phyloP scores from a whole-genome alignment of 331 rosid genomes.

The Prunus yedoensis region DNA sequence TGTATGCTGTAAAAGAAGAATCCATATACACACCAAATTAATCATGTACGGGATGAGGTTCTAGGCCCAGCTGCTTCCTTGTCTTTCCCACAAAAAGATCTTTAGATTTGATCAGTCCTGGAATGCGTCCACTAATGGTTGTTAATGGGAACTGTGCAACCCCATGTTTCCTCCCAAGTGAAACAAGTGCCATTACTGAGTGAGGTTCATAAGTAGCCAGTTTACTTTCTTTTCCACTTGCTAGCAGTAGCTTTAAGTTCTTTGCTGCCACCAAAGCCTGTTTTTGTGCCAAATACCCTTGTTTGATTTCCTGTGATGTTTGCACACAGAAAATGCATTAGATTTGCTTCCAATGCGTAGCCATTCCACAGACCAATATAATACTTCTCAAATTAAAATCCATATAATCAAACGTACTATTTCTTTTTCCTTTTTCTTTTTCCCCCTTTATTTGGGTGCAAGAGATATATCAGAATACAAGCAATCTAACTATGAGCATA shows the following conservation, averaged over 20 bases:
- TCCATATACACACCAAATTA: not conserved
- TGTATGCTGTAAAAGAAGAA: not conserved
- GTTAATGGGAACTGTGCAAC: slow-evolving; percentile 63
- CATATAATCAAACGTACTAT: not conserved
- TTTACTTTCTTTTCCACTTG: slow-evolving; percentile 44
- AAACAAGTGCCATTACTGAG: slow-evolving; percentile 50
- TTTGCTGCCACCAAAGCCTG: slow-evolving; percentile 65
- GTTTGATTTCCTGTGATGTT: slow-evolving; percentile 64
- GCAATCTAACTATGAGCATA: not conserved
- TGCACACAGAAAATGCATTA: slow-evolving; percentile 24
- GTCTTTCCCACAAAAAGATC: slow-evolving; percentile 74
- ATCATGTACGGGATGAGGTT: slow-evolving; percentile 16
- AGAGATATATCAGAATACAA: not conserved
- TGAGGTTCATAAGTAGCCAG: slow-evolving; percentile 45
- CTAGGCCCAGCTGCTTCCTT: slow-evolving; percentile 64
- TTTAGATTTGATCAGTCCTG: slow-evolving; percentile 62
- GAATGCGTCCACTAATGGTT: slow-evolving; percentile 53
- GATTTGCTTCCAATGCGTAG: slow-evolving; percentile 6
- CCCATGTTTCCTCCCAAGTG: slow-evolving; percentile 71
- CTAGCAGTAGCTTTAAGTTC: slow-evolving; percentile 54
- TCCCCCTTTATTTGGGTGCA: not conserved
- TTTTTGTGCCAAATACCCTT: slow-evolving; percentile 68
- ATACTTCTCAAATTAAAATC: not conserved
- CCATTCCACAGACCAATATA: not conserved
- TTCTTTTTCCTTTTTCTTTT: not conserved